Percentiles rank a stretch among this genome's conserved stretches.
phyloP scores from a whole-genome alignment of 164 flowering plant species.

The Liriodendron chinense region DNA sequence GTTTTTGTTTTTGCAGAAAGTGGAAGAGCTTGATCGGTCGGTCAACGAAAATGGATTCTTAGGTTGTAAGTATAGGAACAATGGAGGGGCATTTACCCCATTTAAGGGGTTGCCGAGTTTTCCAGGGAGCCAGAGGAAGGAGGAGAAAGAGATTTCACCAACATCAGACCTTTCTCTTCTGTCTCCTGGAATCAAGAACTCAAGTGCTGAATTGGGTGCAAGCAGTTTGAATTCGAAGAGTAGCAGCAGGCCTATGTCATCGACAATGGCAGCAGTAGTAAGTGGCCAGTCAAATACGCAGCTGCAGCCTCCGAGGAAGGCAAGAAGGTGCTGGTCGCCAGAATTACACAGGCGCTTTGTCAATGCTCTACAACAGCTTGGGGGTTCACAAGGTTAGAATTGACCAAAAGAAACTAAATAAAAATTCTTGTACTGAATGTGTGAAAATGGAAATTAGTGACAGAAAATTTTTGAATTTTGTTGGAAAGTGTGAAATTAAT shows the following conservation, averaged over 20 bases:
- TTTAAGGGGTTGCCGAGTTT: conserved; percentile 25
- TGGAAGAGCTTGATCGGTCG: conserved; percentile 2
- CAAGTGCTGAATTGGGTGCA: conserved; percentile 27
- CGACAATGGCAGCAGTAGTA: not conserved
- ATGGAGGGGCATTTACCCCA: conserved; percentile 36
- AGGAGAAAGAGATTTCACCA: conserved; percentile 34
- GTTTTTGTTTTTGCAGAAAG: not conserved
- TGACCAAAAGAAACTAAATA: not conserved
- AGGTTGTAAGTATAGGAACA: conserved; percentile 19
- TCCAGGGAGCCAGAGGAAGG: conserved; percentile 28
- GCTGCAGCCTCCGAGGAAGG: conserved; percentile 54
- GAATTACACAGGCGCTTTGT: conserved; percentile 84
- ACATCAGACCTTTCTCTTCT: conserved; percentile 44
- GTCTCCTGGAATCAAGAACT: conserved; percentile 37
- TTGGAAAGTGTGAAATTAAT: not conserved
- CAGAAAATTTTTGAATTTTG: not conserved
- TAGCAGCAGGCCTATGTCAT: conserved; percentile 9
- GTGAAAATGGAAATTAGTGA: not conserved
- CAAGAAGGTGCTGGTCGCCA: conserved; percentile 92
- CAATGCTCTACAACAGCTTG: conserved; percentile 73
- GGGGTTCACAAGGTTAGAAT: conserved; percentile 73
- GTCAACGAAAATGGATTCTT: conserved; percentile 11
- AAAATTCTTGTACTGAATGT: not conserved
- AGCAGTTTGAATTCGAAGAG: conserved; percentile 28
- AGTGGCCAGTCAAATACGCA: conserved; percentile 26